phyloP scores from a whole-genome alignment of 2,329 filamentous ascomycete species.

The Epichloe sp. region DNA sequence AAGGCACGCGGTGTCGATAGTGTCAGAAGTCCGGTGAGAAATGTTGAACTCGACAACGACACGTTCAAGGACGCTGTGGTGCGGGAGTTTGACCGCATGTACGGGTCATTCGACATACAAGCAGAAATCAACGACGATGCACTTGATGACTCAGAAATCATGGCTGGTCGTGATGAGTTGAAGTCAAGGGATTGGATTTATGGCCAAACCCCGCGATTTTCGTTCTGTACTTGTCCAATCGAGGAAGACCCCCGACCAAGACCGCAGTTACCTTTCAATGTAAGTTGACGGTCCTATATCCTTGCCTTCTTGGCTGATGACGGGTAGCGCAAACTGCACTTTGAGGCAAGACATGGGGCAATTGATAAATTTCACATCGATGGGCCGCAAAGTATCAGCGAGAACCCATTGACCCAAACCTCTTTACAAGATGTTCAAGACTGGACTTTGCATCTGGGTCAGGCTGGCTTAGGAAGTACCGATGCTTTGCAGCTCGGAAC shows the following conservation, averaged over 20 bases:
- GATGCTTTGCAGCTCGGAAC: constrained; percentile 14
- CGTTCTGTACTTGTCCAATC: constrained; percentile 48
- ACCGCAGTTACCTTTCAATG: constrained; percentile 32
- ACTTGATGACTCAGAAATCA: constrained; percentile 36
- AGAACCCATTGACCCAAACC: background rate
- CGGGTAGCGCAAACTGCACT: constrained; percentile 18
- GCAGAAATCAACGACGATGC: constrained; percentile 35
- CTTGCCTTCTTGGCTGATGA: background rate
- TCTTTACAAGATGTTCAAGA: constrained; percentile 13
- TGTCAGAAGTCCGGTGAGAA: constrained; percentile 71
- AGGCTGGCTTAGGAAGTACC: constrained; percentile 13
- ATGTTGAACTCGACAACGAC: constrained; percentile 46
- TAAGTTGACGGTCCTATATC: constrained; percentile 17
- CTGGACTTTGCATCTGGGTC: constrained; percentile 14
- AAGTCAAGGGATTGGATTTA: constrained; percentile 64
- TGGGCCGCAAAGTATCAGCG: constrained; percentile 3
- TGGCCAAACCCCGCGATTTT: constrained; percentile 75
- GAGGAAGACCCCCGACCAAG: constrained; percentile 44
- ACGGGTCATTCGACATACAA: constrained; percentile 31
- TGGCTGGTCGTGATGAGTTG: constrained; percentile 18
- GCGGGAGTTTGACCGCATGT: constrained; percentile 54
- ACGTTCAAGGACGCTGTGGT: constrained; percentile 44
- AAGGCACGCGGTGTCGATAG: constrained; percentile 80
- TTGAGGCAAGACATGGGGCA: constrained; percentile 25
- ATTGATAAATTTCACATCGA: constrained; percentile 21